phyloP scores from a whole-genome alignment of 306 rosid genomes.

The Cucurbita pepo region DNA sequence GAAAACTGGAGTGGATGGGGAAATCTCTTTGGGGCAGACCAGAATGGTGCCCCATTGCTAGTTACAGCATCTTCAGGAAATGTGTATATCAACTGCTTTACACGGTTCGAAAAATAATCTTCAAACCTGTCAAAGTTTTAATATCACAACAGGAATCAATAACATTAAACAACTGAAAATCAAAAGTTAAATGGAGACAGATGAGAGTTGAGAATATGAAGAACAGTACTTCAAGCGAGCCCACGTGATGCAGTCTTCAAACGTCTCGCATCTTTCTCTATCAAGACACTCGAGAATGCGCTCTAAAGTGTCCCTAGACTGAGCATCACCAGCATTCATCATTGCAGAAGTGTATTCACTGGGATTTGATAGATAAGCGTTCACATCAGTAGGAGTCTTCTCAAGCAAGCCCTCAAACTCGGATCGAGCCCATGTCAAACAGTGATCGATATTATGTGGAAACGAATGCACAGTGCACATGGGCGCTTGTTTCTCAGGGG shows the following conservation, averaged over 20 bases:
- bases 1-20: slow-evolving; percentile 82
- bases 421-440: slow-evolving; percentile 99
- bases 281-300: slow-evolving; percentile 87
- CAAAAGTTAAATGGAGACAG: not conserved
- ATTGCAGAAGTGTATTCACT: slow-evolving; percentile 50
- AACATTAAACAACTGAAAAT: not conserved
- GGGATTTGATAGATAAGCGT: slow-evolving; percentile 67
- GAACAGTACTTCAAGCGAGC: slow-evolving; percentile 67
- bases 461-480: slow-evolving; percentile 99
- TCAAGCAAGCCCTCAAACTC: slow-evolving; percentile 96
- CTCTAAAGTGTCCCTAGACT: slow-evolving; percentile 90
- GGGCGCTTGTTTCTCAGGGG: slow-evolving; percentile 97
- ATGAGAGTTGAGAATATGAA: not conserved
- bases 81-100: slow-evolving; percentile 80
- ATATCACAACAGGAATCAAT: slow-evolving; percentile 1
- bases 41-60: slow-evolving; percentile 86
- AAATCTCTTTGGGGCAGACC: slow-evolving; percentile 98
- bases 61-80: slow-evolving; percentile 95
- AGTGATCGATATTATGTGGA: slow-evolving; percentile 94
- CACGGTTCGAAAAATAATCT: slow-evolving; percentile 76
- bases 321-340: slow-evolving; percentile 94
- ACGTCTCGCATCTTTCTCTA: slow-evolving; percentile 60
- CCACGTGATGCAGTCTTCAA: slow-evolving; percentile 83
- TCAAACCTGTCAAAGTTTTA: slow-evolving; percentile 50
- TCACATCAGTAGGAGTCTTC: slow-evolving; percentile 94